These are phyloP conservation scores for Diplodia sapinea DNA, from an alignment of 2,329 filamentous ascomycete species.

Conservation along the genomic window DNA sequence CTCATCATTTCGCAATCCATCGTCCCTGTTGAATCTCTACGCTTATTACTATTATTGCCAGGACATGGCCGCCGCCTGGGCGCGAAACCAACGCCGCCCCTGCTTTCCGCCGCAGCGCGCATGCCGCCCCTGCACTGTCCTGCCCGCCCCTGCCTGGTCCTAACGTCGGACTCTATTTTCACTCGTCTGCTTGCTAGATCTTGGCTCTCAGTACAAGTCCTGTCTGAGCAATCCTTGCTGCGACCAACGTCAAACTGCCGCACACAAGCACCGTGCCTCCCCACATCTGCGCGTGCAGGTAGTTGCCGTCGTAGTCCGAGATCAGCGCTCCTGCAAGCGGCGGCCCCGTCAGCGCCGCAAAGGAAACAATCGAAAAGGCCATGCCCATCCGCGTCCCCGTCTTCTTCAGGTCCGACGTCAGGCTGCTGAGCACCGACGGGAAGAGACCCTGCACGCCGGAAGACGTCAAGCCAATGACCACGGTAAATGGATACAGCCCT, in stretches of 20 bases:
- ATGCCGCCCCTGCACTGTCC: background rate
- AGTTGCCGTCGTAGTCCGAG: conserved; percentile 39
- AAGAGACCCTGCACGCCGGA: conserved; percentile 38
- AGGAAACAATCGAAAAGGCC: conserved; percentile 46
- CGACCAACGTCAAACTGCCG: conserved; percentile 41
- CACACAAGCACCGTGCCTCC: conserved; percentile 41
- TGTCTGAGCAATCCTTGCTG: conserved; percentile 41
- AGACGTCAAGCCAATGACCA: conserved; percentile 41
- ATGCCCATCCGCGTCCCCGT: conserved; percentile 46
- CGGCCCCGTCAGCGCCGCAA: conserved; percentile 44
- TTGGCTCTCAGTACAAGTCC: conserved; percentile 42
- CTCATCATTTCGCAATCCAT: conserved; percentile 5
- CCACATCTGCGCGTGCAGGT: conserved; percentile 41
- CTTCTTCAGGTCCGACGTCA: conserved; percentile 42
- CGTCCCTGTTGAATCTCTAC: background rate
- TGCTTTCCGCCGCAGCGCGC: background rate
- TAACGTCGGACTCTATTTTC: background rate
- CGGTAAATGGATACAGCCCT: conserved; percentile 42
- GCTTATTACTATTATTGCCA: background rate
- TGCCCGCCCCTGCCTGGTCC: background rate
- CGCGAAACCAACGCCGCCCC: background rate
- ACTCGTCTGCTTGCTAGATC: conserved; percentile 33
- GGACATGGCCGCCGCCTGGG: background rate
- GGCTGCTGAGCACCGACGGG: conserved; percentile 36
- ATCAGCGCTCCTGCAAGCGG: conserved; percentile 46